Conservation (phyloP, 495 filamentous ascomycete genomes). For the Aspergillus hancockii region DNA sequence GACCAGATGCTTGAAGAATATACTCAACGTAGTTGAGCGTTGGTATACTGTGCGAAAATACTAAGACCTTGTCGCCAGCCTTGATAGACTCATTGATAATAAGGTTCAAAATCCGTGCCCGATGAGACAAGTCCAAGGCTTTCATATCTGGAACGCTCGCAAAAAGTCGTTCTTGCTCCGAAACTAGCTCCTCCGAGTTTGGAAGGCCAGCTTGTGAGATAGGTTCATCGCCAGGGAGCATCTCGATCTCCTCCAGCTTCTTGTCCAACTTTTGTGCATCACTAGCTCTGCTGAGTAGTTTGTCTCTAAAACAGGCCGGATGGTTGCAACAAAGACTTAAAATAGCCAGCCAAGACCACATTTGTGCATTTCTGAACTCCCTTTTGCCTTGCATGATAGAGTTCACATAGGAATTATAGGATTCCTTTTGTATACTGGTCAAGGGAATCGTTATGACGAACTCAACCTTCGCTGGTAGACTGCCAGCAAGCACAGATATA, state of each 20-base stretch:
- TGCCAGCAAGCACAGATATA: conserved; percentile 61
- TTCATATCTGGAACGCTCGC: conserved; percentile 27
- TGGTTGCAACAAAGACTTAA: conserved; percentile 75
- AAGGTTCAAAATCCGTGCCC: conserved; percentile 60
- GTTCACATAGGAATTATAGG: conserved; percentile 63
- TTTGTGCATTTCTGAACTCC: conserved; percentile 23
- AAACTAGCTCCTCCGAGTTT: conserved; percentile 17
- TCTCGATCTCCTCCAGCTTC: conserved; percentile 27
- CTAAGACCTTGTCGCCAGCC: conserved; percentile 65
- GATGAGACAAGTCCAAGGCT: conserved; percentile 57
- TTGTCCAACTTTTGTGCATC: conserved; percentile 28
- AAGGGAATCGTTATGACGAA: conserved; percentile 76
- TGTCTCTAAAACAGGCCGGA: conserved; percentile 63
- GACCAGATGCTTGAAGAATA: conserved; percentile 44
- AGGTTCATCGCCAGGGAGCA: conserved; percentile 26
- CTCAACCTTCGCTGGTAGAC: conserved; percentile 73
- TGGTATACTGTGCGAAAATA: conserved; percentile 75
- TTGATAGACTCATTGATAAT: conserved; percentile 65
- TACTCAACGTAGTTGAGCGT: conserved; percentile 69
- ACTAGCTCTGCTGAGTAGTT: conserved; percentile 39
- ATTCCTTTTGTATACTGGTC: conserved; percentile 61
- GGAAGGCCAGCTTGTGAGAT: conserved; percentile 35
- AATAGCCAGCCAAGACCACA: conserved; percentile 55
- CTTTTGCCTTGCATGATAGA: conserved; percentile 27
- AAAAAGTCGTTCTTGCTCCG: conserved; percentile 33